Base-by-base conservation (phyloP, 257 asterid genomes). In the Ballota nigra region DNA sequence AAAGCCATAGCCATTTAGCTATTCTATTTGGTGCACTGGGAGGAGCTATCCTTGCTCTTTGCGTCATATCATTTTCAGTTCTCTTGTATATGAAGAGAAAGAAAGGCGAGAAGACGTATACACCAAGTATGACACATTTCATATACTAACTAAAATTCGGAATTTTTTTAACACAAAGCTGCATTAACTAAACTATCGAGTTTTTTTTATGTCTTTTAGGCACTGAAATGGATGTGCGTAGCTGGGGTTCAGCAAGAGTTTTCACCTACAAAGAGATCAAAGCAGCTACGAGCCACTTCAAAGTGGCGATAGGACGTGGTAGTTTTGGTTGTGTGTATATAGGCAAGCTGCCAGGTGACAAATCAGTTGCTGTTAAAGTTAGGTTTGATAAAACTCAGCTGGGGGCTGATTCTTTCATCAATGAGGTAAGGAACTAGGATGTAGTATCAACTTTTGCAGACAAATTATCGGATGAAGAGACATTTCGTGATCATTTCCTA, bases 381-480 rank as follows among this genome's bases (percentile, higher is more conserved):
- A 86, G 96, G 71, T 91, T 82, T 49, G 98, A 89, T 49, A 93
- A 83, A 84, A 83, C 89, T 83, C 96, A 85, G 74, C 85, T 88
- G 9, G 96, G 97, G 8, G 96, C 89, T 26, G 97, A 91, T 77
- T 89, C 98, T 62, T 93, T 93, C 85, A 83, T 87, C 73, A 91
- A 93, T 71, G 97, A 93, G 98, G 97, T 92, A 36, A 45, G 66
- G 18, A 38, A 63, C 31, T 34, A 33, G 51, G n/a, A 36, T 34
- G 16, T 34, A 33, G 51, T 36, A 18, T 11, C 31, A 8, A 70
- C 34, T 28, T 6, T 23, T 4, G 12, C n/a, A 59, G 43, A 59
- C 15, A 24, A 9, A n/a, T 33, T 62, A 9, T 28, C 31, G 18
- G 15, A 45, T 47, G 41, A 58, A 18, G 13, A 43, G 29, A 28